These are phyloP conservation scores for Tulasnella sp. DNA, from an alignment of 768 basidiomycete genomes.

Conservation along the genomic window DNA sequence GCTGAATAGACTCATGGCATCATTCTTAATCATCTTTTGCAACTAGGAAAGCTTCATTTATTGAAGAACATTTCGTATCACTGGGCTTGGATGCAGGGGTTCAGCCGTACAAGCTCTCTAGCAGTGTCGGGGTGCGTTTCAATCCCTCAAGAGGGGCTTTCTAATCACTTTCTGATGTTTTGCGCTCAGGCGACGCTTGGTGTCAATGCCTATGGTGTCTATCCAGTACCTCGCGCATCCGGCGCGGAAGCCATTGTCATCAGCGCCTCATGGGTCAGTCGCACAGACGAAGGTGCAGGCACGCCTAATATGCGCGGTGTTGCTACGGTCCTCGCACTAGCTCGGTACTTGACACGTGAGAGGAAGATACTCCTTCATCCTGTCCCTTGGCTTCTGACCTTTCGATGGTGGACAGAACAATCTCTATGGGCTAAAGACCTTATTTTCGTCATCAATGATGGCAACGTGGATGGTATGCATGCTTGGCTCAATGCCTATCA, in stretches of 20 bases:
- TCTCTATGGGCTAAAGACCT: constrained; percentile 95
- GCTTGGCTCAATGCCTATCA: constrained; percentile 87
- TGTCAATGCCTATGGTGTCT: constrained; percentile 70
- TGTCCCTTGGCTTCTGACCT: neutral
- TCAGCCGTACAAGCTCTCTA: constrained; percentile 41
- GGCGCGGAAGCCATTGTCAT: constrained; percentile 88
- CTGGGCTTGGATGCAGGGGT: constrained; percentile 60
- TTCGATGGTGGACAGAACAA: constrained; percentile 38
- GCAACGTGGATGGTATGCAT: constrained; percentile 81
- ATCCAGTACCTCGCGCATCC: constrained; percentile 80
- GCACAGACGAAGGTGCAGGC: constrained; percentile 41
- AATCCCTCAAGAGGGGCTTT: neutral
- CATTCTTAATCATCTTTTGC: neutral
- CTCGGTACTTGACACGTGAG: constrained; percentile 70
- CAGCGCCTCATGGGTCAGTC: constrained; percentile 81
- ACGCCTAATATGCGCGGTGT: constrained; percentile 72
- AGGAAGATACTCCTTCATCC: neutral
- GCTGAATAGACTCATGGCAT: neutral
- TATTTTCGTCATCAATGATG: constrained; percentile 80
- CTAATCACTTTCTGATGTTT: constrained; percentile 5
- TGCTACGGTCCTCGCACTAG: constrained; percentile 75
- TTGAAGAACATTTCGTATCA: constrained; percentile 55
- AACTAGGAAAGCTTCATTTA: constrained; percentile 50
- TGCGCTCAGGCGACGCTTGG: constrained; percentile 42
- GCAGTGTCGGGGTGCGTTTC: neutral